A percentile compares a stretch with the other conserved stretches of the same genome.
Conservation (phyloP, 768 basidiomycete species). For the Tylopilus rubrobrunneus region DNA sequence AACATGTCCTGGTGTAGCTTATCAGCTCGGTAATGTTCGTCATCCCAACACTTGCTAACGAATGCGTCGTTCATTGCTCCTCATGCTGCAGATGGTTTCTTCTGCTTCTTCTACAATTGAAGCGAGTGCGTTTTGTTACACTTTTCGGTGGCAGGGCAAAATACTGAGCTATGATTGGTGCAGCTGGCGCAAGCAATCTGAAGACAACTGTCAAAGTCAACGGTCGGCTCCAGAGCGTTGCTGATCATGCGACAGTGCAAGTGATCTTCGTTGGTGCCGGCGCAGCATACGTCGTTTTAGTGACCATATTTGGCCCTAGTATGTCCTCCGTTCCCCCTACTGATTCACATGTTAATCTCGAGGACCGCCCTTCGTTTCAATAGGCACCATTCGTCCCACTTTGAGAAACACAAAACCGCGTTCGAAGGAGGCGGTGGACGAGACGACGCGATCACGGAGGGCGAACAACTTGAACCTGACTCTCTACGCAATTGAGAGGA, state of each 20-base stretch:
- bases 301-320: slow-evolving; percentile 79
- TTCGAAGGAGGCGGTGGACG: slow-evolving; percentile 72
- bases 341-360: background rate
- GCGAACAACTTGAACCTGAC: background rate
- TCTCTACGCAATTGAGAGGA: slow-evolving; percentile 15
- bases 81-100: slow-evolving; percentile 49
- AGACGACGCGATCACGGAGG: slow-evolving; percentile 42
- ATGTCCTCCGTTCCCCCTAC: slow-evolving; percentile 25
- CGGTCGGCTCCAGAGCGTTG: slow-evolving; percentile 39
- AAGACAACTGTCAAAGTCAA: slow-evolving; percentile 43
- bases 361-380: background rate
- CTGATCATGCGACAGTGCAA: slow-evolving; percentile 75
- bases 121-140: slow-evolving; percentile 17
- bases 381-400: slow-evolving; percentile 72
- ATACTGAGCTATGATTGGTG: background rate
- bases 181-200: slow-evolving; percentile 57
- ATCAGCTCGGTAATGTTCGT: slow-evolving; percentile 71
- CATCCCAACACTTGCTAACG: background rate
- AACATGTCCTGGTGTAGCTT: slow-evolving; percentile 81
- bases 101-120: slow-evolving; percentile 62
- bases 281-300: slow-evolving; percentile 68
- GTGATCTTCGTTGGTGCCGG: slow-evolving; percentile 88
- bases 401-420: slow-evolving; percentile 78
- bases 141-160: background rate
- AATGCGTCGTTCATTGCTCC: background rate